These are phyloP conservation scores for Rosellinia necatrix DNA, from an alignment of 2,329 filamentous ascomycete species.

Conservation along the genomic window DNA sequence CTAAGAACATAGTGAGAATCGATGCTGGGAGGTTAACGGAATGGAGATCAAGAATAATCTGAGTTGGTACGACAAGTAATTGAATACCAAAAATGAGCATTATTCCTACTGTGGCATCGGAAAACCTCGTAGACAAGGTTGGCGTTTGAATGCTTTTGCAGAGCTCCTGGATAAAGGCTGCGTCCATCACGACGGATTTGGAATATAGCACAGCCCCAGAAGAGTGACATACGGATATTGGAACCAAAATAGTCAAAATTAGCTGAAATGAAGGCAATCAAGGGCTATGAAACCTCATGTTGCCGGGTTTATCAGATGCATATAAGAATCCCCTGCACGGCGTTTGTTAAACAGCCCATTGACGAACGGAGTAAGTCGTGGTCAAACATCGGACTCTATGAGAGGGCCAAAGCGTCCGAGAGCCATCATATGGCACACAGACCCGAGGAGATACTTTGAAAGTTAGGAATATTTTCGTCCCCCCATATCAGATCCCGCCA, in stretches of 20 bases:
- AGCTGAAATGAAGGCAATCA: constrained; percentile 32
- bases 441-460: constrained; percentile 10
- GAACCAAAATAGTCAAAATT: constrained; percentile 7
- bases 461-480: constrained; percentile 1
- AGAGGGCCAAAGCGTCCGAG: constrained; percentile 10
- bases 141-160: constrained; percentile 34
- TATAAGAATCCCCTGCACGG: constrained; percentile 28
- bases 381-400: constrained; percentile 6
- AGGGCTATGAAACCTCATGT: constrained; percentile 28
- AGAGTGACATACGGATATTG: constrained; percentile 33
- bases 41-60: constrained; percentile 33
- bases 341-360: constrained; percentile 29
- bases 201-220: constrained; percentile 26
- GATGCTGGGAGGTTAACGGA: constrained; percentile 40
- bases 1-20: constrained; percentile 38
- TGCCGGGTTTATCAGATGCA: constrained; percentile 16
- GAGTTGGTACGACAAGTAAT: constrained; percentile 36
- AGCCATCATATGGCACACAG: constrained; percentile 25
- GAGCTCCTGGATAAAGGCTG: constrained; percentile 31
- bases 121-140: constrained; percentile 31
- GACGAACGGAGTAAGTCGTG: neutral
- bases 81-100: constrained; percentile 33
- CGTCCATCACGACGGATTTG: constrained; percentile 26
- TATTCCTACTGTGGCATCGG: constrained; percentile 36
- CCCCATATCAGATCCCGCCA: constrained; percentile 23